Evolutionary conservation across 169 alveolate species (phyloP).

Genomic region (Cryptosporidium baileyi): DNA sequence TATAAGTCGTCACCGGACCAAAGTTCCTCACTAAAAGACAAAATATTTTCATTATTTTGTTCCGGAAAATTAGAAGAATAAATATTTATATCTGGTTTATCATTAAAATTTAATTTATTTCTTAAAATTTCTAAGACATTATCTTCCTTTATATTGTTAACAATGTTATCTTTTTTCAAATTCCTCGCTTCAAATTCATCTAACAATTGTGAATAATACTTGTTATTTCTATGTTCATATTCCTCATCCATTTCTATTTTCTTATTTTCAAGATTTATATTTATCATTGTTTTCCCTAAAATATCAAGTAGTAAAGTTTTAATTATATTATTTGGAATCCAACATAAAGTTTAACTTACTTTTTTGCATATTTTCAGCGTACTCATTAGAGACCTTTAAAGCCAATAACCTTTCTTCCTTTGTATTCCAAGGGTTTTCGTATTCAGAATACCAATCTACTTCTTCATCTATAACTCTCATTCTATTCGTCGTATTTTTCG

Average conservation of each 20-base stretch:
- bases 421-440: conserved; percentile 68
- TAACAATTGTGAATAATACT: conserved; percentile 5
- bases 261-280: conserved; percentile 21
- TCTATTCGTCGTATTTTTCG: background rate
- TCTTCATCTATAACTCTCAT: conserved; percentile 62
- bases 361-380: background rate
- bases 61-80: background rate
- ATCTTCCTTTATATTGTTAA: background rate
- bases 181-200: conserved; percentile 45
- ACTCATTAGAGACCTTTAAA: conserved; percentile 30
- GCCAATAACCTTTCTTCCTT: conserved; percentile 41
- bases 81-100: background rate
- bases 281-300: conserved; percentile 64
- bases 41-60: background rate
- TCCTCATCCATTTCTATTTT: conserved; percentile 48
- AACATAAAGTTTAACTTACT: conserved; percentile 5
- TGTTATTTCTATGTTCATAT: background rate
- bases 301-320: background rate
- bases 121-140: background rate
- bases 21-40: background rate
- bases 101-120: background rate
- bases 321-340: background rate
- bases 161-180: background rate
- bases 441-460: conserved; percentile 67
- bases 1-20: background rate